A percentile compares a stretch with the other conserved stretches of the same genome.
phyloP scores from a whole-genome alignment of 2,329 filamentous ascomycete species.

The Penicillium psychrosexuale region DNA sequence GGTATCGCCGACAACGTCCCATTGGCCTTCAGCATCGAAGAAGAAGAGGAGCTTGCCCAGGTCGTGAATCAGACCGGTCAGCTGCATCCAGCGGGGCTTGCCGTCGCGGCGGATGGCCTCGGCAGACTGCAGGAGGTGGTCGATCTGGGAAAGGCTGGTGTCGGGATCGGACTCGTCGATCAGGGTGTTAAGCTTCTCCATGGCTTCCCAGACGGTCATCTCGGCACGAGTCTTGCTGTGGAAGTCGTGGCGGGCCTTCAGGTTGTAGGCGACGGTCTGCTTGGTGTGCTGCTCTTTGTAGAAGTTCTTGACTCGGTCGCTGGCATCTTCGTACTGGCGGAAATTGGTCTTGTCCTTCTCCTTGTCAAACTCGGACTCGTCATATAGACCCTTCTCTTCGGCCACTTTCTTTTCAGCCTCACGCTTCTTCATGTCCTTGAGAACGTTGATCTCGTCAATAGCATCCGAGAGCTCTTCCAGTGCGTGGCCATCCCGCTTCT shows the following conservation, averaged over 20 bases:
- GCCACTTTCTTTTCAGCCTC: constrained; percentile 53
- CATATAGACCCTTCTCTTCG: constrained; percentile 42
- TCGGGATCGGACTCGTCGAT: constrained; percentile 91
- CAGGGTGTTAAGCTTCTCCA: constrained; percentile 86
- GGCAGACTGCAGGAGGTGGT: constrained; percentile 82
- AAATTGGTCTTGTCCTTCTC: constrained; percentile 77
- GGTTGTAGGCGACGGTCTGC: constrained; percentile 66
- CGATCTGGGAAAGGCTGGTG: constrained; percentile 81
- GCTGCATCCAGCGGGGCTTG: constrained; percentile 49
- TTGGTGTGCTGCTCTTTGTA: constrained; percentile 70
- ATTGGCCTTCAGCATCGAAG: constrained; percentile 77
- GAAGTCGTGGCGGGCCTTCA: constrained; percentile 71
- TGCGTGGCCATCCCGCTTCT: constrained; percentile 54
- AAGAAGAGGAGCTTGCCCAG: constrained; percentile 48
- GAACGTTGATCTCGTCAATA: constrained; percentile 59
- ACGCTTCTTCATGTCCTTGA: constrained; percentile 53
- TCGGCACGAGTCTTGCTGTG: constrained; percentile 64
- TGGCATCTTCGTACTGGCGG: constrained; percentile 78
- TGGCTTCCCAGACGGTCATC: constrained; percentile 87
- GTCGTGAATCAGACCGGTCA: constrained; percentile 49
- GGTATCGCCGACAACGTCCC: constrained; percentile 77
- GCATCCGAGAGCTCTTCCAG: constrained; percentile 59
- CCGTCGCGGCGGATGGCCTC: constrained; percentile 81
- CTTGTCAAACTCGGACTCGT: constrained; percentile 65
- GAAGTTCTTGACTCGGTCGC: constrained; percentile 81